These are phyloP conservation scores for Hemisphaericaspora subhashii DNA, from an alignment of 1,139 yeast genomes.

Conservation along the genomic window DNA sequence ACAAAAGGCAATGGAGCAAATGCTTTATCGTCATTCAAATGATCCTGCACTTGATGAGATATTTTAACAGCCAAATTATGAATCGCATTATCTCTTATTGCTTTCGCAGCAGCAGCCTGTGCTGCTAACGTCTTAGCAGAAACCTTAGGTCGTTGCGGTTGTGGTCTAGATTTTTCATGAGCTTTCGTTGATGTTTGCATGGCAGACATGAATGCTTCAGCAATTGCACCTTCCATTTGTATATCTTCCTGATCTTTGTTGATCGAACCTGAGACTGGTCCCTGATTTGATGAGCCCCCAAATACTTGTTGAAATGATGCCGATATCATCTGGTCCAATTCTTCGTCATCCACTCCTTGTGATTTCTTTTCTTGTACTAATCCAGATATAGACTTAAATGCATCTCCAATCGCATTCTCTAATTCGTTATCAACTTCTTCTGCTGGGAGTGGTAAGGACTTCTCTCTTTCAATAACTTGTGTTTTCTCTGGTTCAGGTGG, in stretches of 20 bases:
- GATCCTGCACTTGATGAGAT: conserved; percentile 35
- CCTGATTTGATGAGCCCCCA: conserved; percentile 3
- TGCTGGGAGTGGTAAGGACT: conserved; percentile 2
- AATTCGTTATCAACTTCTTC: conserved; percentile 21
- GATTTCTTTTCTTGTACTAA: background rate
- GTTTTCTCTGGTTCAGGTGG: conserved; percentile 1
- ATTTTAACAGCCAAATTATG: conserved; percentile 37
- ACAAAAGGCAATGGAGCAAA: conserved; percentile 13
- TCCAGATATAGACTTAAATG: conserved; percentile 17
- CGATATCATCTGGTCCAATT: conserved; percentile 17
- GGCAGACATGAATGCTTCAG: conserved; percentile 36
- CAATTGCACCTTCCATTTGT: conserved; percentile 31
- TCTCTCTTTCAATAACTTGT: conserved; percentile 3
- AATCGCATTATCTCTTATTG: conserved; percentile 23
- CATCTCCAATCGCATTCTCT: conserved; percentile 32
- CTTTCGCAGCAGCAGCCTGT: conserved; percentile 3
- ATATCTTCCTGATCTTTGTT: conserved; percentile 16
- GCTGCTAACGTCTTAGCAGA: background rate
- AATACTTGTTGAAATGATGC: conserved; percentile 21
- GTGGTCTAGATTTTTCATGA: background rate
- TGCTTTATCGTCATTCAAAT: conserved; percentile 18
- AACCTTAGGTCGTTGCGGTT: background rate
- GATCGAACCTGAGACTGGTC: background rate
- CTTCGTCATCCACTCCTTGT: conserved; percentile 11
- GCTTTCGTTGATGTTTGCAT: conserved; percentile 8